phyloP scores from a whole-genome alignment of 208 protist genomes.

The Wallacemonas sp. region DNA sequence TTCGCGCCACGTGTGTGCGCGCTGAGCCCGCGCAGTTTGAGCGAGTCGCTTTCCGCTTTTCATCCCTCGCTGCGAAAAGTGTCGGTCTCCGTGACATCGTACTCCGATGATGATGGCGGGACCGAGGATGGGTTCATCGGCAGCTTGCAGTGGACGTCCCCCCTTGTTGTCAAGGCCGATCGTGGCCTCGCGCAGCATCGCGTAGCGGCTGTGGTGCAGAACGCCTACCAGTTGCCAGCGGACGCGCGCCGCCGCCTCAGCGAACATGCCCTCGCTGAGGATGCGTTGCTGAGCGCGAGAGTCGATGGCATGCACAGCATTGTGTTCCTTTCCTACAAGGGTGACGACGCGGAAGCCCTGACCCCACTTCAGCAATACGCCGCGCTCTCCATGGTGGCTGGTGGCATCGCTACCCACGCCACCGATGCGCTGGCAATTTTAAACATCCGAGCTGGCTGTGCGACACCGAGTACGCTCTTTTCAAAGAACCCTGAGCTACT shows the following conservation, averaged over 20 bases:
- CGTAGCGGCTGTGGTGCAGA: not conserved
- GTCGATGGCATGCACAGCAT: slow-evolving; percentile 5
- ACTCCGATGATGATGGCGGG: not conserved
- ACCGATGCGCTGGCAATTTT: slow-evolving; percentile 13
- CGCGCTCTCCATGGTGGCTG: slow-evolving; percentile 16
- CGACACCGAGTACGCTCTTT: slow-evolving; percentile 15
- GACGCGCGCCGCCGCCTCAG: not conserved
- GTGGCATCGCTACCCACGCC: not conserved
- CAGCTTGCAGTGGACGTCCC: not conserved
- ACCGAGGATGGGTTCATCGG: not conserved
- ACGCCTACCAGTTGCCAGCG: not conserved
- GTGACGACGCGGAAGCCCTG: not conserved
- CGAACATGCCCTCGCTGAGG: not conserved
- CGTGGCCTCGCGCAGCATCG: not conserved
- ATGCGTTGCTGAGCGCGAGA: slow-evolving; percentile 3
- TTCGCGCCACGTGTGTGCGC: slow-evolving; percentile 5
- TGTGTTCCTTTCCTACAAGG: slow-evolving; percentile 18
- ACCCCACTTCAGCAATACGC: slow-evolving; percentile 22
- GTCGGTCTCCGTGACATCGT: not conserved
- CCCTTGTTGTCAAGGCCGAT: not conserved
- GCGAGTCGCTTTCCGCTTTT: not conserved
- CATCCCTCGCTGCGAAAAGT: slow-evolving; percentile 7
- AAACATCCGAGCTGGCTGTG: slow-evolving; percentile 16
- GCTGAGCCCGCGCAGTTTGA: not conserved
- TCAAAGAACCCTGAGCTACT: not conserved